Percentiles rank a stretch among this genome's conserved stretches.
Evolutionary conservation across 371 early-diverging fungal genomes (phyloP).

Genomic region (Mortierella sp.): DNA sequence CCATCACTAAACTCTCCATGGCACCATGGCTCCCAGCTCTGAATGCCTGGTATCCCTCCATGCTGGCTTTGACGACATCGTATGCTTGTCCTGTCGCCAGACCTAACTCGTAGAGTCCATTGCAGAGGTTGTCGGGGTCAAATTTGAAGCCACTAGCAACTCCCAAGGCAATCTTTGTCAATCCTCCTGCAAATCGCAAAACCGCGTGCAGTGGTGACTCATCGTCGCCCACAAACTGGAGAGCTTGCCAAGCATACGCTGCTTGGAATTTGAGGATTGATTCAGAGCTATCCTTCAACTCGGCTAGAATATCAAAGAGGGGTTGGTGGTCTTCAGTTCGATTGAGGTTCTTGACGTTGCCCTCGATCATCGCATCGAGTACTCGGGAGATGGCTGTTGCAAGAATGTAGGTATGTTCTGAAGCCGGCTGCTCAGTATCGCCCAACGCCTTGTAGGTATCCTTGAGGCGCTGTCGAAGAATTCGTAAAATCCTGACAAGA

Average conservation of each 20-base stretch:
- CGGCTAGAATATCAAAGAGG: neutral
- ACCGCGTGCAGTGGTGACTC: neutral
- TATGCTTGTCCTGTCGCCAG: neutral
- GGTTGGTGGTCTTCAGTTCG: constrained; percentile 9
- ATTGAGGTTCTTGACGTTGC: constrained; percentile 3
- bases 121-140: neutral
- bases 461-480: neutral
- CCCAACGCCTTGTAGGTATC: neutral
- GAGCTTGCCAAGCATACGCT: constrained; percentile 11
- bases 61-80: neutral
- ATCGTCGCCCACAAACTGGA: constrained; percentile 5
- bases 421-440: neutral
- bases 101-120: neutral
- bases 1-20: too few species aligned
- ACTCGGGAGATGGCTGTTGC: constrained; percentile 1
- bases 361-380: constrained; percentile 15
- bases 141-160: constrained; percentile 1
- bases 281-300: neutral
- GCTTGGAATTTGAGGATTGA: constrained; percentile 11
- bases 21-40: neutral
- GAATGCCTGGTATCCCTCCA: neutral
- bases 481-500: neutral
- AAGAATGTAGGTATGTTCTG: neutral
- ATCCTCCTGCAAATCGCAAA: neutral
- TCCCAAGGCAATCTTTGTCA: neutral